Evolutionary conservation across 2,329 filamentous ascomycete species (phyloP).

Genomic region (Pseudogymnoascus sp.): DNA sequence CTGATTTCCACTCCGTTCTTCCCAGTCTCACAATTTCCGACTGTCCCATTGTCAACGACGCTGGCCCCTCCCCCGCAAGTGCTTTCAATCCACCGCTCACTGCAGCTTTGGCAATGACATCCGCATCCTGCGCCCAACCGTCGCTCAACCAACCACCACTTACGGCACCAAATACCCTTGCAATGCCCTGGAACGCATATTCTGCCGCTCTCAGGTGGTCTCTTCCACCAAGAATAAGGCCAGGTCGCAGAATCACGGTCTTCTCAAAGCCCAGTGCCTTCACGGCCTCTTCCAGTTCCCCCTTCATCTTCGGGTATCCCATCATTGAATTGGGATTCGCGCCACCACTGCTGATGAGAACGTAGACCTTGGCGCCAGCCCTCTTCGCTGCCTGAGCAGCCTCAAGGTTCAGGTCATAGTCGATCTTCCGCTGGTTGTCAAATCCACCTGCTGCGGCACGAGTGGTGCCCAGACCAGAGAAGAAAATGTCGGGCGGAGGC

Average conservation of each 20-base stretch:
- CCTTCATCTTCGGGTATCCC: conserved; percentile 68
- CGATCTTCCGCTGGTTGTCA: conserved; percentile 77
- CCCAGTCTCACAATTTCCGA: conserved; percentile 46
- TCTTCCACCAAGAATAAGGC: conserved; percentile 66
- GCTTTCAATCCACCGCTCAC: conserved; percentile 42
- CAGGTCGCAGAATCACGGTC: conserved; percentile 67
- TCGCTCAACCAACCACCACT: conserved; percentile 49
- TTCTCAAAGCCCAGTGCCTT: conserved; percentile 68
- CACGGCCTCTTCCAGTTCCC: conserved; percentile 74
- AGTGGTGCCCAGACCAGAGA: conserved; percentile 78
- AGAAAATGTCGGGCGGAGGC: conserved; percentile 57
- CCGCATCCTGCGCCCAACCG: conserved; percentile 59
- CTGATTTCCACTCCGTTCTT: conserved; percentile 34
- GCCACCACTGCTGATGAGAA: conserved; percentile 39
- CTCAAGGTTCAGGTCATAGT: conserved; percentile 78
- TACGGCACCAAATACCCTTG: conserved; percentile 49
- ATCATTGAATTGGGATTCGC: conserved; percentile 48
- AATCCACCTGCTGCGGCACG: conserved; percentile 67
- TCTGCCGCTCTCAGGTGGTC: conserved; percentile 56
- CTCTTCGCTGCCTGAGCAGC: conserved; percentile 69
- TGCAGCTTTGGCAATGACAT: conserved; percentile 51
- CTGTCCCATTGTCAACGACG: conserved; percentile 42
- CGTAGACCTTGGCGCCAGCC: conserved; percentile 60
- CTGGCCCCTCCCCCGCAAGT: conserved; percentile 34
- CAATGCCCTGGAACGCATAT: conserved; percentile 47